Percentiles rank a stretch among this genome's conserved stretches.
phyloP scores from a whole-genome alignment of 2,329 filamentous ascomycete genomes.

The Colletotrichum graminicola region DNA sequence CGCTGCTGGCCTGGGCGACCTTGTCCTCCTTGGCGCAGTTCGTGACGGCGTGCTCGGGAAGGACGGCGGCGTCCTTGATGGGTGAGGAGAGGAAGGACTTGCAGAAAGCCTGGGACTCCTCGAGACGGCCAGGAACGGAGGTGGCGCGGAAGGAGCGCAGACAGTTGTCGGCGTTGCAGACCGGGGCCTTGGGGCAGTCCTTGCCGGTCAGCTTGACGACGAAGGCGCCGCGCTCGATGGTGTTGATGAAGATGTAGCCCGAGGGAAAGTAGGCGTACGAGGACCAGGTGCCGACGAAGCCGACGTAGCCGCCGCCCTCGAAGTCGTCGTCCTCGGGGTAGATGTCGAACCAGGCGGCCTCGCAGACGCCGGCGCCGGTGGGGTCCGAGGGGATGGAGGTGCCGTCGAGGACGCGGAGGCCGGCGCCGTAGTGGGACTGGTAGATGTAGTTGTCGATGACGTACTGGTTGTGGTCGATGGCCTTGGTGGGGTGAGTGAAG shows the following conservation, averaged over 20 bases:
- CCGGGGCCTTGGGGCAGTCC: conserved; percentile 41
- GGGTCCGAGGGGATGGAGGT: conserved; percentile 55
- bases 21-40: conserved; percentile 43
- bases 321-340: conserved; percentile 62
- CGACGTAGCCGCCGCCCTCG: conserved; percentile 53
- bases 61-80: conserved; percentile 41
- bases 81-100: conserved; percentile 41
- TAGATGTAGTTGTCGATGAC: conserved; percentile 58
- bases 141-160: conserved; percentile 53
- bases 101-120: conserved; percentile 52
- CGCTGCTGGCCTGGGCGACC: conserved; percentile 43
- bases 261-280: conserved; percentile 62
- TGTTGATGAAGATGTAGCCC: conserved; percentile 64
- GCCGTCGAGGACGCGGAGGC: conserved; percentile 58
- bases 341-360: conserved; percentile 64
- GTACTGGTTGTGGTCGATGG: conserved; percentile 65
- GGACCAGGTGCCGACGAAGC: conserved; percentile 61
- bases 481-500: conserved; percentile 55
- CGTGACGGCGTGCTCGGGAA: conserved; percentile 43
- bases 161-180: conserved; percentile 54
- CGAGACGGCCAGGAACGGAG: conserved; percentile 49
- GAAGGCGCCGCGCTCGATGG: conserved; percentile 64
- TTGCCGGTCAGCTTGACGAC: conserved; percentile 55
- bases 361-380: conserved; percentile 58
- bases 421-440: conserved; percentile 64